Percentiles rank a stretch among this genome's conserved stretches.
phyloP scores from a whole-genome alignment of 2,329 filamentous ascomycete genomes.

The Thelonectria discophora region DNA sequence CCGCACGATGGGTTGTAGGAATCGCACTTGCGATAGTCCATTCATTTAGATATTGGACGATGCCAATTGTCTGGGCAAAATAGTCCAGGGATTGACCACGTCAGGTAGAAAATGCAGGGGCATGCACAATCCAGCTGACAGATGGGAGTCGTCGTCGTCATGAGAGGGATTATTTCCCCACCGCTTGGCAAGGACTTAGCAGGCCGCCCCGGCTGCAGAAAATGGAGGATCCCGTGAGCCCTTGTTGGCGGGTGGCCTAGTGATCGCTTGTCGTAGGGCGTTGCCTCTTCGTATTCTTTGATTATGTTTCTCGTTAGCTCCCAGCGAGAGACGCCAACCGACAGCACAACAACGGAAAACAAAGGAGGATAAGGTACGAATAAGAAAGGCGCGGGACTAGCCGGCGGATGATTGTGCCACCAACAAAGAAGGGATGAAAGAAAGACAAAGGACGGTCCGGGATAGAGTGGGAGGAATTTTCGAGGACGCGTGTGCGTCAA shows the following conservation, averaged over 20 bases:
- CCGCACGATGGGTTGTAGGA: too few species aligned
- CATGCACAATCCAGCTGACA: neutral
- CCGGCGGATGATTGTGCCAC: neutral
- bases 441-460: neutral
- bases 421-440: conserved; percentile 1
- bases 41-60: too few species aligned
- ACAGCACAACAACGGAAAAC: neutral
- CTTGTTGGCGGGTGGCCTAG: neutral
- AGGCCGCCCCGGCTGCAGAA: conserved; percentile 5
- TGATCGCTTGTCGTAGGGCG: neutral
- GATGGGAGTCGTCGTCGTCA: conserved; percentile 3
- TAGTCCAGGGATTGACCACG: too few species aligned
- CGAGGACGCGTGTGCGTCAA: conserved; percentile 14
- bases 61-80: too few species aligned
- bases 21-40: too few species aligned
- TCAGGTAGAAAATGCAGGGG: conserved; percentile 1
- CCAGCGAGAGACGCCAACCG: neutral
- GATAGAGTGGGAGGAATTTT: neutral
- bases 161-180: conserved; percentile 6
- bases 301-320: neutral
- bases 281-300: neutral
- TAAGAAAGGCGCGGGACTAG: neutral
- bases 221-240: neutral
- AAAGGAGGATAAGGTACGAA: neutral
- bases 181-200: neutral